These are phyloP conservation scores for Paecilomyces sp. DNA, from an alignment of 2,329 filamentous ascomycete species.

Conservation along the genomic window DNA sequence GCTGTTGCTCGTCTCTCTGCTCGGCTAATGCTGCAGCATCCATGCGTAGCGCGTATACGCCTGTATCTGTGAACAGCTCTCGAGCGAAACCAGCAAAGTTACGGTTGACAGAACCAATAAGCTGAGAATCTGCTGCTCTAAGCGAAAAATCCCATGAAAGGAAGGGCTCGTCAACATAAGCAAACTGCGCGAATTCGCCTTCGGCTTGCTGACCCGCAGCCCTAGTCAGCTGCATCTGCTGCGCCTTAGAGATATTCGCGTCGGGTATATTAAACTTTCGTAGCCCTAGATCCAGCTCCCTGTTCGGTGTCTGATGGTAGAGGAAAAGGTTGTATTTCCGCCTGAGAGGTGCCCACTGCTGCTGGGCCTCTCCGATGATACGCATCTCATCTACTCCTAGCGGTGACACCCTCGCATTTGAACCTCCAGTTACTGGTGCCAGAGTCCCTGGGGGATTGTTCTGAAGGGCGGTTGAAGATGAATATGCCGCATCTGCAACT, in stretches of 20 bases:
- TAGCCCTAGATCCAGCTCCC: constrained; percentile 27
- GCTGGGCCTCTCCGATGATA: constrained; percentile 57
- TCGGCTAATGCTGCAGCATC: constrained; percentile 46
- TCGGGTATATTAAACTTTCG: constrained; percentile 36
- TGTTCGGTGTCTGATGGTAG: constrained; percentile 40
- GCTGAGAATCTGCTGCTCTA: constrained; percentile 39
- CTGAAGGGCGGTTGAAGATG: constrained; percentile 38
- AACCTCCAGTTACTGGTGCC: constrained; percentile 29
- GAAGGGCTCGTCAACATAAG: constrained; percentile 56
- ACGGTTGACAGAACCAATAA: constrained; percentile 57
- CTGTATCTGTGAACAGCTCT: constrained; percentile 60
- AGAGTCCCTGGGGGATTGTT: constrained; percentile 37
- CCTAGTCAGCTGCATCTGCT: constrained; percentile 37
- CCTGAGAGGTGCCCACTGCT: constrained; percentile 56
- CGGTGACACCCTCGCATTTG: constrained; percentile 46
- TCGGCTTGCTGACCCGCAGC: constrained; percentile 16
- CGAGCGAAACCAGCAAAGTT: constrained; percentile 57
- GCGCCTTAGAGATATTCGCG: constrained; percentile 43
- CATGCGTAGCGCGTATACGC: constrained; percentile 59
- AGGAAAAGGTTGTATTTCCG: constrained; percentile 60
- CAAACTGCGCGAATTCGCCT: constrained; percentile 53
- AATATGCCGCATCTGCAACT: constrained; percentile 20
- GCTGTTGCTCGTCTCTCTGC: constrained; percentile 29
- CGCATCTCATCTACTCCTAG: constrained; percentile 52
- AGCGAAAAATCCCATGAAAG: constrained; percentile 60